These are phyloP conservation scores for Eucalyptus regnans DNA, from an alignment of 345 rosid genomes.

Conservation along the genomic window DNA sequence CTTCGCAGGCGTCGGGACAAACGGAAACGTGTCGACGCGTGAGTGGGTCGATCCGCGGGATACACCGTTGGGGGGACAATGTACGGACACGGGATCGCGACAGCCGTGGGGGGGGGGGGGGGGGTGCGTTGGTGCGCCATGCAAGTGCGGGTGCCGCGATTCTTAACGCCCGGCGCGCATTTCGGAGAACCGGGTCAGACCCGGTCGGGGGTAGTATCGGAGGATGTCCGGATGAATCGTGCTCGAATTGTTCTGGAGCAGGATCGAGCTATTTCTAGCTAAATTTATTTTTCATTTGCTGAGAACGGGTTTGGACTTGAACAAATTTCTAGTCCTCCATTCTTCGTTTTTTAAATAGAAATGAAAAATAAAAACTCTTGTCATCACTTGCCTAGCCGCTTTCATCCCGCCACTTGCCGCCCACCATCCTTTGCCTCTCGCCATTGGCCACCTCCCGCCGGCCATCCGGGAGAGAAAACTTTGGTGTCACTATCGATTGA, in stretches of 20 bases:
- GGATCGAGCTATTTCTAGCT: background rate
- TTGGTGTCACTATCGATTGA: fast-evolving
- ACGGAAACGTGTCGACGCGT: background rate
- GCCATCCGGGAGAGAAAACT: fast-evolving
- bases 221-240: background rate
- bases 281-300: too few relatives aligned
- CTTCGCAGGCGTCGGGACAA: background rate
- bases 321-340: background rate
- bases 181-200: background rate
- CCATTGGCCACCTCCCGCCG: fast-evolving
- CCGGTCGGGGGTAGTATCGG: background rate
- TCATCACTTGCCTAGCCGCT: fast-evolving
- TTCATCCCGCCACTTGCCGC: fast-evolving
- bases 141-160: background rate
- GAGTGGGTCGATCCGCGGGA: background rate
- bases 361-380: too few relatives aligned
- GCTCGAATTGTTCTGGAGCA: background rate
- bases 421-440: too few relatives aligned
- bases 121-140: background rate
- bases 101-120: background rate
- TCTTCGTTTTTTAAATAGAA: too few relatives aligned
- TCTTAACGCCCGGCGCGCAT: background rate
- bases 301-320: background rate
- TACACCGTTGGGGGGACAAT: background rate
- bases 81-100: background rate